Percentiles rank a stretch among this genome's conserved stretches.
These are phyloP conservation scores for Dictyostelium intermedium DNA, from an alignment of 78 protist species.

Conservation along the genomic window DNA sequence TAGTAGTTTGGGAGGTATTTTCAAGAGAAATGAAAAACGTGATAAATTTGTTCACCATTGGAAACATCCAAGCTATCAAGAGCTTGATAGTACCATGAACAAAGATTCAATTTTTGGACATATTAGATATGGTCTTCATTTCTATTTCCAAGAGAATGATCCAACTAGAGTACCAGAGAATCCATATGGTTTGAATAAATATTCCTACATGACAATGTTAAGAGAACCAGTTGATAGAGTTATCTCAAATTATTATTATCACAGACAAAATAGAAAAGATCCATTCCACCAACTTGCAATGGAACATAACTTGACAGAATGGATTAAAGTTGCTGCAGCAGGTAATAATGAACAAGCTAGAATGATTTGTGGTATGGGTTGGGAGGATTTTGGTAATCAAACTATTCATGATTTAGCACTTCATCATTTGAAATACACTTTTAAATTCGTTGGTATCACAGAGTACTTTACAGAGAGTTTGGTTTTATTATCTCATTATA, in stretches of 20 bases:
- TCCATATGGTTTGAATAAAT: constrained; percentile 19
- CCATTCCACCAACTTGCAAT: constrained; percentile 57
- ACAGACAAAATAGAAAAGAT: constrained; percentile 66
- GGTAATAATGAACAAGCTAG: constrained; percentile 74
- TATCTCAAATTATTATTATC: constrained; percentile 67
- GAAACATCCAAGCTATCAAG: constrained; percentile 16
- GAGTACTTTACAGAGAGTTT: constrained; percentile 31
- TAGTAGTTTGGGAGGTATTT: constrained; percentile 14
- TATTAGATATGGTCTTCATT: constrained; percentile 52
- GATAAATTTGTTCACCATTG: constrained; percentile 32
- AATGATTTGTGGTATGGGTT: constrained; percentile 68
- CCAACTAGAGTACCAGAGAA: background rate
- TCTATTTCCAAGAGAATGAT: background rate
- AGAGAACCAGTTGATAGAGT: constrained; percentile 76
- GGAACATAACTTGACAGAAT: constrained; percentile 4
- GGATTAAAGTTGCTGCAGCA: constrained; percentile 12
- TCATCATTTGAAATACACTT: constrained; percentile 55
- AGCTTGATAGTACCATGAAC: background rate
- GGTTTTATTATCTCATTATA: constrained; percentile 47
- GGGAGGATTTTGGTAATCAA: background rate
- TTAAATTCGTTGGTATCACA: constrained; percentile 48
- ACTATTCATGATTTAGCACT: background rate
- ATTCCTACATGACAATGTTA: constrained; percentile 60
- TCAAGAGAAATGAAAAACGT: constrained; percentile 49
- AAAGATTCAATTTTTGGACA: constrained; percentile 41